Conservation (phyloP, 2,329 filamentous ascomycete species). For the Cladosporium sp. region DNA sequence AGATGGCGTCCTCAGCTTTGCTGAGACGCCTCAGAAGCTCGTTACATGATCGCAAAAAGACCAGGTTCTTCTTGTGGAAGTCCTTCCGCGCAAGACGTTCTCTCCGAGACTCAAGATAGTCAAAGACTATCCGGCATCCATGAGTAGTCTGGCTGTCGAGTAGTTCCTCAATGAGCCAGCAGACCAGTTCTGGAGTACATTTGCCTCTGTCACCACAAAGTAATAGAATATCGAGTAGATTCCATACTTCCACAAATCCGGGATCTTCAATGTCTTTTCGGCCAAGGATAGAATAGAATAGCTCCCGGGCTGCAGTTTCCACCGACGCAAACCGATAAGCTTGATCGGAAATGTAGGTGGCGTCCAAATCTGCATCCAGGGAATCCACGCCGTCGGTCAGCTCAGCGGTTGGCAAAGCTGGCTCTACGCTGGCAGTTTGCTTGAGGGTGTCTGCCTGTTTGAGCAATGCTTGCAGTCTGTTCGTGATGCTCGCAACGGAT, state of each 20-base stretch:
- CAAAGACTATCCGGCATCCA: constrained; percentile 85
- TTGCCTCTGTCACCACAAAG: constrained; percentile 62
- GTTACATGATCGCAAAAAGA: constrained; percentile 91
- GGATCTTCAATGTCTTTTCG: constrained; percentile 69
- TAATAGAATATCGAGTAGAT: constrained; percentile 84
- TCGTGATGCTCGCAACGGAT: constrained; percentile 21
- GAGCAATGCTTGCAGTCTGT: constrained; percentile 35
- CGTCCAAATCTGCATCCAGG: constrained; percentile 24
- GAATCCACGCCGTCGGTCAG: constrained; percentile 26
- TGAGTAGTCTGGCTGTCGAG: constrained; percentile 93
- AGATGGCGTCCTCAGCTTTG: constrained; percentile 93
- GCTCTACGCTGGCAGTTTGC: constrained; percentile 36
- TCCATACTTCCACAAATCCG: constrained; percentile 80
- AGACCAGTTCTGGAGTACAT: constrained; percentile 72
- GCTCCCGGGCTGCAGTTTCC: constrained; percentile 74
- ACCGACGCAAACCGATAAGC: constrained; percentile 53
- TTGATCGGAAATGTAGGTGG: constrained; percentile 19
- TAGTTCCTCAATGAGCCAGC: constrained; percentile 89
- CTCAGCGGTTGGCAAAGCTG: constrained; percentile 37
- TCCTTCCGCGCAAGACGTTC: constrained; percentile 77
- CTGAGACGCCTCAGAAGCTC: constrained; percentile 88
- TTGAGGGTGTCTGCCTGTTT: constrained; percentile 37
- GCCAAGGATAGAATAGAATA: constrained; percentile 55
- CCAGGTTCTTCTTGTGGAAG: constrained; percentile 75
- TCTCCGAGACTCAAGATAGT: constrained; percentile 87